Evolutionary conservation across 495 filamentous ascomycete species (phyloP).

Genomic region (Aspergillus mulundensis): DNA sequence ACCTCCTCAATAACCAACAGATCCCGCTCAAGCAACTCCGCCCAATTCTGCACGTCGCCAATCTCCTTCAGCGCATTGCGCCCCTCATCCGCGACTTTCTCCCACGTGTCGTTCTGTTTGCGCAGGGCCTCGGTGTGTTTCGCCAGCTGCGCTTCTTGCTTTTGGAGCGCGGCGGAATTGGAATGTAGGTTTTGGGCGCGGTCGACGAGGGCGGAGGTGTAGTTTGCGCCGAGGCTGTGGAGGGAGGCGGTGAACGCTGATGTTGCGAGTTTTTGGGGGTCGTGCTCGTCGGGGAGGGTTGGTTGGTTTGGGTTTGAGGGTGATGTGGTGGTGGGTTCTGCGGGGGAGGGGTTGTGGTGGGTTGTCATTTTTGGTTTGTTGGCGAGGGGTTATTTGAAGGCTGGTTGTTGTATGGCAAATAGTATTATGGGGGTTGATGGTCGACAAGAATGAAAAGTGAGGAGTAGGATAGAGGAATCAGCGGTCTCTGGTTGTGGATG

Average conservation of each 20-base stretch:
- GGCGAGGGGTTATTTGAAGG: too few species aligned
- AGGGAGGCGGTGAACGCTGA: conserved; percentile 75
- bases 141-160: conserved; percentile 67
- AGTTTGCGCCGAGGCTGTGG: conserved; percentile 61
- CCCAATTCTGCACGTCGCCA: conserved; percentile 97
- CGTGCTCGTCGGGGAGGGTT: conserved; percentile 9
- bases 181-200: conserved; percentile 72
- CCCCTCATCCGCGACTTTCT: conserved; percentile 63
- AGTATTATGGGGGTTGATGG: not conserved
- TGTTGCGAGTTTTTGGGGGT: conserved; percentile 53
- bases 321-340: not conserved
- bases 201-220: conserved; percentile 65
- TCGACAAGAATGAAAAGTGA: too few species aligned
- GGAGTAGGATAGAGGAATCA: too few species aligned
- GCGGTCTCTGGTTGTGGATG: not conserved
- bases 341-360: not conserved
- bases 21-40: conserved; percentile 91
- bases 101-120: conserved; percentile 67
- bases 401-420: too few species aligned
- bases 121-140: conserved; percentile 62
- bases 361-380: not conserved
- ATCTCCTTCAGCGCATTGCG: conserved; percentile 80
- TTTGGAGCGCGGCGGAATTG: conserved; percentile 64
- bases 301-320: not conserved
- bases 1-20: conserved; percentile 84